Conservation (phyloP, 441 rosid genomes). For the Arabidopsis lyrata region DNA sequence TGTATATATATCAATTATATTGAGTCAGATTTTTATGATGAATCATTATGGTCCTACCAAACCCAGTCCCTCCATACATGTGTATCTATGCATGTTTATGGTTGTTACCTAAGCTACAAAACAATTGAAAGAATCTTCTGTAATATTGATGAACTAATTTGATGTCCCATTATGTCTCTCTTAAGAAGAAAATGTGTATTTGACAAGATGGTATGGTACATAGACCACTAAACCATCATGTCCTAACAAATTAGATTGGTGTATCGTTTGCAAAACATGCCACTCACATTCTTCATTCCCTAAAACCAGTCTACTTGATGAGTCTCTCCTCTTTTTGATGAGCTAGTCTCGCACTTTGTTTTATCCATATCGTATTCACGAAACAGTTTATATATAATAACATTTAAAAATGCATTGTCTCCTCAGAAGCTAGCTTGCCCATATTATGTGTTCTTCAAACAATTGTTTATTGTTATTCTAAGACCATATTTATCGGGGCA, state of each 20-base stretch:
- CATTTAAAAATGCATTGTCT: slow-evolving; percentile 15
- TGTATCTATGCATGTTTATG: slow-evolving; percentile 24
- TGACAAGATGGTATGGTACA: too few relatives aligned
- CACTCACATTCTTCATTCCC: neutral
- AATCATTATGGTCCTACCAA: slow-evolving; percentile 25
- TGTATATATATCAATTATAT: neutral
- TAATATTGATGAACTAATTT: neutral
- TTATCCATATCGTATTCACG: neutral
- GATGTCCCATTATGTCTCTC: slow-evolving; percentile 5
- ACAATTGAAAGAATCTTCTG: neutral
- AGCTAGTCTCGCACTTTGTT: neutral
- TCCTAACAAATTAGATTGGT: neutral
- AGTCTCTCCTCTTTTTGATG: neutral
- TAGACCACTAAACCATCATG: neutral
- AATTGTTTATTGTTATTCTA: slow-evolving; percentile 6
- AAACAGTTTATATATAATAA: neutral
- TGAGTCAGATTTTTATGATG: slow-evolving; percentile 6
- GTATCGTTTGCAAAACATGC: neutral
- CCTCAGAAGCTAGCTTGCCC: slow-evolving; percentile 26
- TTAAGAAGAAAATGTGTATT: neutral
- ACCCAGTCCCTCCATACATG: neutral
- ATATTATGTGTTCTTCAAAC: slow-evolving; percentile 17
- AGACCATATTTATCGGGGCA: too few relatives aligned
- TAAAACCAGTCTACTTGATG: neutral
- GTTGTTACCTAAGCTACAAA: neutral